A percentile compares a stretch with the other conserved stretches of the same genome.
Evolutionary conservation across 2,329 filamentous ascomycete genomes (phyloP).

Genomic region (Neodidymelliopsis sp.): DNA sequence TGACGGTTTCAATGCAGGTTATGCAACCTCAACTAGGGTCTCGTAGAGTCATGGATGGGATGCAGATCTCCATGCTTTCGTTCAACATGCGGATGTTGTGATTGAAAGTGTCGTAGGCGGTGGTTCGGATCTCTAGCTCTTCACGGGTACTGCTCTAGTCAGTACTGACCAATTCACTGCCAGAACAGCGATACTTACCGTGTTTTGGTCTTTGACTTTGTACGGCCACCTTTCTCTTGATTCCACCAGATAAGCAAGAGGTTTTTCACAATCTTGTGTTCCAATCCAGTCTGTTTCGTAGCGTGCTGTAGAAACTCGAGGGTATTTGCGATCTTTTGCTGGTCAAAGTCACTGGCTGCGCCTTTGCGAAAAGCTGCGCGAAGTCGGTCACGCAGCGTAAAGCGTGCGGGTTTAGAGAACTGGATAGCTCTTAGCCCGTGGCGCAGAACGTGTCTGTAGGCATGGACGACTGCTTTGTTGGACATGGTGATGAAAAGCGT

Average conservation of each 20-base stretch:
- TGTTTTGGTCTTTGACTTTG: slow-evolving; percentile 38
- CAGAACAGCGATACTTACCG: slow-evolving; percentile 23
- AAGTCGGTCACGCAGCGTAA: slow-evolving; percentile 62
- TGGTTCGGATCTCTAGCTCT: slow-evolving; percentile 42
- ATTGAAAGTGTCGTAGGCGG: slow-evolving; percentile 68
- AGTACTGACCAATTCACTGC: slow-evolving; percentile 1
- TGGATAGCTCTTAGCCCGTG: slow-evolving; percentile 73
- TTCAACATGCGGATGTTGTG: slow-evolving; percentile 77
- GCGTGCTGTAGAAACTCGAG: slow-evolving; percentile 74
- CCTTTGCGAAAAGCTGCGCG: slow-evolving; percentile 52
- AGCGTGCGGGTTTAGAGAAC: slow-evolving; percentile 73
- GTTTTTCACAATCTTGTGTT: slow-evolving; percentile 77
- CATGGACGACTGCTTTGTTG: slow-evolving; percentile 61
- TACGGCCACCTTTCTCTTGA: slow-evolving; percentile 43
- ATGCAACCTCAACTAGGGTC: slow-evolving; percentile 28
- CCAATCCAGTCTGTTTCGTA: slow-evolving; percentile 67
- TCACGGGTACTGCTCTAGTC: slow-evolving; percentile 30
- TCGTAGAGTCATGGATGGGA: slow-evolving; percentile 46
- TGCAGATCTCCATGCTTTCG: slow-evolving; percentile 72
- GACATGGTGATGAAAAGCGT: slow-evolving; percentile 36
- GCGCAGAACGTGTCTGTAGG: slow-evolving; percentile 76
- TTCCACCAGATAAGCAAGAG: slow-evolving; percentile 62
- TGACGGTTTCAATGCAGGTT: slow-evolving; percentile 1
- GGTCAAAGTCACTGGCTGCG: slow-evolving; percentile 39
- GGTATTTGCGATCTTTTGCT: slow-evolving; percentile 67